Percentiles rank a stretch among this genome's conserved stretches.
Conservation (phyloP, 2,329 filamentous ascomycete genomes). For the Plenodomus lindquistii region DNA sequence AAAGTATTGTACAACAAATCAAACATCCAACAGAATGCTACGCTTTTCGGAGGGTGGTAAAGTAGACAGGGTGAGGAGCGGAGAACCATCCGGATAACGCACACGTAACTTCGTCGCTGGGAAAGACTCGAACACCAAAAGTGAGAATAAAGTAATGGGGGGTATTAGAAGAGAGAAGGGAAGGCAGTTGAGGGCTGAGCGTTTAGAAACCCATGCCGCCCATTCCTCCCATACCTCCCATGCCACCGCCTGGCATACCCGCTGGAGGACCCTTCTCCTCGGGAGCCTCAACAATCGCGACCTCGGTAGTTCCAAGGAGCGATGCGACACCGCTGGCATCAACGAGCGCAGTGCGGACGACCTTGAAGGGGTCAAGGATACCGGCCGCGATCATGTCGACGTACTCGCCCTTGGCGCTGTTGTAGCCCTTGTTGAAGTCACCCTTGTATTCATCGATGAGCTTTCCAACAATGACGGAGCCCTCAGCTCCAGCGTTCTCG, state of each 20-base stretch:
- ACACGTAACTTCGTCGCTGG: constrained; percentile 38
- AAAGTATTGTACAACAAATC: constrained; percentile 42
- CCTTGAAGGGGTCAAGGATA: constrained; percentile 99
- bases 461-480: constrained; percentile 96
- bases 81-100: constrained; percentile 42
- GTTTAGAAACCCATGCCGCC: constrained; percentile 68
- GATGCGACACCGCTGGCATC: constrained; percentile 97
- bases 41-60: constrained; percentile 38
- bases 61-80: constrained; percentile 45
- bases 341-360: constrained; percentile 92
- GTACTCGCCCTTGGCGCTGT: constrained; percentile 96
- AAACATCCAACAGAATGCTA: constrained; percentile 35
- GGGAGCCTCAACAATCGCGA: constrained; percentile 92
- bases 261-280: constrained; percentile 75
- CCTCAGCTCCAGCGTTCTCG: constrained; percentile 96
- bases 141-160: constrained; percentile 37
- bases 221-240: constrained; percentile 50
- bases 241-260: constrained; percentile 61
- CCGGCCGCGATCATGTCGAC: constrained; percentile 97
- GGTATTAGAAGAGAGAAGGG: constrained; percentile 34
- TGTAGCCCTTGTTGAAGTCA: constrained; percentile 98
- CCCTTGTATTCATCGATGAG: constrained; percentile 87
- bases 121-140: constrained; percentile 36
- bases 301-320: constrained; percentile 95
- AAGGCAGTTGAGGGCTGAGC: constrained; percentile 18